A percentile compares a stretch with the other conserved stretches of the same genome.
Conservation (phyloP, 805 yeast genomes). For the Saturnispora halmiae region DNA sequence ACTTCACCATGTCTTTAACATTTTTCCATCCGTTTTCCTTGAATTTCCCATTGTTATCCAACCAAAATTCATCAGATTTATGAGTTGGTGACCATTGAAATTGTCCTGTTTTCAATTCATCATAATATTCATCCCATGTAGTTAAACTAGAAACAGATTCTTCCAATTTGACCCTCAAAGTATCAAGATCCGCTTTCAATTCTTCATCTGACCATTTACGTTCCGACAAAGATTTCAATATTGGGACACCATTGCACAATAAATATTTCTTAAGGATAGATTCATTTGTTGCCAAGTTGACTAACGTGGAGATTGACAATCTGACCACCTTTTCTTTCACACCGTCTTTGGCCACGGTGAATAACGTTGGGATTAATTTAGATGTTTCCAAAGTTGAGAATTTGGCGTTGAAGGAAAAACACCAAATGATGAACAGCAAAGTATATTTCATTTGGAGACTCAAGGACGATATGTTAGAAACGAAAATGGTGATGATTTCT, state of each 20-base stretch:
- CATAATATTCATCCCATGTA: slow-evolving; percentile 83
- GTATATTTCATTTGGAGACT: slow-evolving; percentile 81
- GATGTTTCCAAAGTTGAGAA: slow-evolving; percentile 35
- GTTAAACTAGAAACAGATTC: slow-evolving; percentile 72
- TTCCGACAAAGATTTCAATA: slow-evolving; percentile 60
- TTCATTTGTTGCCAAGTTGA: slow-evolving; percentile 42
- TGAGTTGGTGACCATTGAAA: slow-evolving; percentile 92
- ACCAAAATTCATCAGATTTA: slow-evolving; percentile 81
- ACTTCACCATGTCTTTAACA: slow-evolving; percentile 49
- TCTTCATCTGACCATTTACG: slow-evolving; percentile 96
- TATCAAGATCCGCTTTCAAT: slow-evolving; percentile 59
- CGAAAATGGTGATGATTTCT: neutral
- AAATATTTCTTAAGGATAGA: slow-evolving; percentile 47
- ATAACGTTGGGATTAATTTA: slow-evolving; percentile 31
- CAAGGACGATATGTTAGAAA: slow-evolving; percentile 31
- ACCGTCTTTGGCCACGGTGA: slow-evolving; percentile 60
- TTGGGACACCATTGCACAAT: slow-evolving; percentile 64
- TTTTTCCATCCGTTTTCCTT: slow-evolving; percentile 69
- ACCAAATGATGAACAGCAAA: slow-evolving; percentile 72
- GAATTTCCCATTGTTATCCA: slow-evolving; percentile 67
- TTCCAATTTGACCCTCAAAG: slow-evolving; percentile 50
- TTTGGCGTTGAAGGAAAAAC: slow-evolving; percentile 53
- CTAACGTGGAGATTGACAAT: slow-evolving; percentile 65
- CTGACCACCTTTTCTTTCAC: slow-evolving; percentile 90
- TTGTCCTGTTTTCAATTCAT: slow-evolving; percentile 71